Conservation (phyloP, 352 stramenopile species). For the Peronosclerospora sorghi region DNA sequence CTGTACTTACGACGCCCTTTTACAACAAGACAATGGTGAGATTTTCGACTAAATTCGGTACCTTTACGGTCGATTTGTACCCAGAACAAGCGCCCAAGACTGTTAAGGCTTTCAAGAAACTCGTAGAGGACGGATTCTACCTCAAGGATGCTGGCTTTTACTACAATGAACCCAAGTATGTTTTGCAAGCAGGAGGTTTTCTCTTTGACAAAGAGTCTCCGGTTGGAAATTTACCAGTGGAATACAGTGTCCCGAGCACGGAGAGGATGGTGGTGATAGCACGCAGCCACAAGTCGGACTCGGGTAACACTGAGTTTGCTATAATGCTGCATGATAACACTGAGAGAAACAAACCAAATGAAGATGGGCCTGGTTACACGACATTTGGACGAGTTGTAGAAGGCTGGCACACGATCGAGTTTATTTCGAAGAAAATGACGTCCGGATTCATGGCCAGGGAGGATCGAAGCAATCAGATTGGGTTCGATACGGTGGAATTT, state of each 20-base stretch:
- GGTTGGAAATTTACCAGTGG: slow-evolving; percentile 53
- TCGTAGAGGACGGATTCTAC: slow-evolving; percentile 61
- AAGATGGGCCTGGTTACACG: slow-evolving; percentile 61
- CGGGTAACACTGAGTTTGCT: slow-evolving; percentile 72
- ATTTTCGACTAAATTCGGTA: slow-evolving; percentile 66
- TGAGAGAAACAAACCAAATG: slow-evolving; percentile 46
- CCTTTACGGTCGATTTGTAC: slow-evolving; percentile 72
- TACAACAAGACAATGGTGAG: slow-evolving; percentile 76
- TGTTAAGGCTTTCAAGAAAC: slow-evolving; percentile 56
- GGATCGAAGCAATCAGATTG: slow-evolving; percentile 45
- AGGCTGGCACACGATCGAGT: slow-evolving; percentile 68
- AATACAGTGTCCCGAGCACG: slow-evolving; percentile 71
- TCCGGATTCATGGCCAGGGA: slow-evolving; percentile 59
- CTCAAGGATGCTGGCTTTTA: slow-evolving; percentile 69
- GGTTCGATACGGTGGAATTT: slow-evolving; percentile 64
- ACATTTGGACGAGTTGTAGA: slow-evolving; percentile 67
- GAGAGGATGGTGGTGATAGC: slow-evolving; percentile 79
- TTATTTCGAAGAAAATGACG: slow-evolving; percentile 64
- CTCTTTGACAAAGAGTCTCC: slow-evolving; percentile 62
- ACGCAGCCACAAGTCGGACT: slow-evolving; percentile 51
- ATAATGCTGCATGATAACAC: slow-evolving; percentile 83
- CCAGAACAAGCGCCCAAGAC: slow-evolving; percentile 66
- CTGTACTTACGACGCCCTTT: slow-evolving; percentile 48
- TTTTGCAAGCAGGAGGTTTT: slow-evolving; percentile 69
- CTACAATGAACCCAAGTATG: slow-evolving; percentile 72